phyloP scores from a whole-genome alignment of 148 eudicot genomes.

The Tetragonia tetragonoides region DNA sequence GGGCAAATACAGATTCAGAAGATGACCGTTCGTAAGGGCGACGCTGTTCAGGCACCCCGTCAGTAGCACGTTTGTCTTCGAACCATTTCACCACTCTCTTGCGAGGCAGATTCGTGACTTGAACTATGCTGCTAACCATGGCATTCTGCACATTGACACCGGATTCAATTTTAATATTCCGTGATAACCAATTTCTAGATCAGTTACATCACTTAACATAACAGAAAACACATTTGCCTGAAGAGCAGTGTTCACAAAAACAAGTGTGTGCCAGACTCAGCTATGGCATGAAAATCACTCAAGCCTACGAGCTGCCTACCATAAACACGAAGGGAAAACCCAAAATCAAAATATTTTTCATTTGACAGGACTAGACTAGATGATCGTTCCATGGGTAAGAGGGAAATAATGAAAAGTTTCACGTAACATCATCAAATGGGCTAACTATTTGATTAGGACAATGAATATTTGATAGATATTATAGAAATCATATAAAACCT shows the following conservation, averaged over 20 bases:
- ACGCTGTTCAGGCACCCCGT: conserved; percentile 76
- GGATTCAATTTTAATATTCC: background rate
- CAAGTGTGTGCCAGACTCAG: too few relatives aligned
- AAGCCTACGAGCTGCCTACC: too few relatives aligned
- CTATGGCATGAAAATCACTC: too few relatives aligned
- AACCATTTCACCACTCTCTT: conserved; percentile 88
- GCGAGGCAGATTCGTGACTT: conserved; percentile 81
- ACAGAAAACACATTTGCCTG: background rate
- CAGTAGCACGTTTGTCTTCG: conserved; percentile 83
- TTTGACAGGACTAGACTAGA: background rate
- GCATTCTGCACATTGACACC: conserved; percentile 59
- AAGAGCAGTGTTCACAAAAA: too few relatives aligned
- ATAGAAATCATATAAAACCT: too few relatives aligned
- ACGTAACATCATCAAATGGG: background rate
- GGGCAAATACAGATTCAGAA: conserved; percentile 38
- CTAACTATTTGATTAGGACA: background rate
- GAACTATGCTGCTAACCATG: conserved; percentile 84
- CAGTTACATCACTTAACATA: background rate
- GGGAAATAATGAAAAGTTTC: background rate
- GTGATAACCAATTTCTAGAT: background rate
- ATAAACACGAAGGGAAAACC: too few relatives aligned
- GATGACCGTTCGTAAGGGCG: conserved; percentile 53
- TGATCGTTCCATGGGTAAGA: background rate
- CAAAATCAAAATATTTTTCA: too few relatives aligned
- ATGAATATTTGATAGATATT: background rate